Conservation (phyloP, 306 rosid genomes). For the Psophocarpus tetragonolobus region DNA sequence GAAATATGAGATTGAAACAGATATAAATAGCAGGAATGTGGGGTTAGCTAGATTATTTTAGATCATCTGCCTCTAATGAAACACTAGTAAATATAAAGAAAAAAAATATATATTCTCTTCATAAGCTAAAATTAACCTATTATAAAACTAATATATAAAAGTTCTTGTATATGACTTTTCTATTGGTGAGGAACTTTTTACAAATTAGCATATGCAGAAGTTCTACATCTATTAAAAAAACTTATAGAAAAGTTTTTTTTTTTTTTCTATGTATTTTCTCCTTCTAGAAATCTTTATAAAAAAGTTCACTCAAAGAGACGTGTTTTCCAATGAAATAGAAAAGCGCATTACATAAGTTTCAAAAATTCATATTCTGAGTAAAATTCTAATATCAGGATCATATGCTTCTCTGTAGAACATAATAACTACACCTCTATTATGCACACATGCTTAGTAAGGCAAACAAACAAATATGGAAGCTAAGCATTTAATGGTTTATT, state of each 20-base stretch:
- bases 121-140: too few species aligned
- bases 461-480: background rate
- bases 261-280: too few species aligned
- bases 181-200: too few species aligned
- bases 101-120: too few species aligned
- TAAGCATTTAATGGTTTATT: background rate
- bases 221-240: too few species aligned
- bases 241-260: too few species aligned
- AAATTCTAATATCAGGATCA: background rate
- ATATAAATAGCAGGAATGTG: constrained; percentile 11
- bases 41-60: background rate
- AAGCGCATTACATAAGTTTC: background rate
- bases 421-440: background rate
- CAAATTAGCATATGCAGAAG: too few species aligned
- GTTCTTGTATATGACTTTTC: too few species aligned
- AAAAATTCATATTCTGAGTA: background rate
- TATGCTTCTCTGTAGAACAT: background rate
- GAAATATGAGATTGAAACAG: constrained; percentile 27
- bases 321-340: background rate
- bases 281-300: too few species aligned
- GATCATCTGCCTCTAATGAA: background rate
- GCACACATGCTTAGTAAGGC: background rate
- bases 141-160: too few species aligned
- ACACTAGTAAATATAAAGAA: background rate
- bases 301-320: too few species aligned